These are phyloP conservation scores for Malassezia caprae DNA, from an alignment of 1,284 basidiomycete species.

Conservation along the genomic window DNA sequence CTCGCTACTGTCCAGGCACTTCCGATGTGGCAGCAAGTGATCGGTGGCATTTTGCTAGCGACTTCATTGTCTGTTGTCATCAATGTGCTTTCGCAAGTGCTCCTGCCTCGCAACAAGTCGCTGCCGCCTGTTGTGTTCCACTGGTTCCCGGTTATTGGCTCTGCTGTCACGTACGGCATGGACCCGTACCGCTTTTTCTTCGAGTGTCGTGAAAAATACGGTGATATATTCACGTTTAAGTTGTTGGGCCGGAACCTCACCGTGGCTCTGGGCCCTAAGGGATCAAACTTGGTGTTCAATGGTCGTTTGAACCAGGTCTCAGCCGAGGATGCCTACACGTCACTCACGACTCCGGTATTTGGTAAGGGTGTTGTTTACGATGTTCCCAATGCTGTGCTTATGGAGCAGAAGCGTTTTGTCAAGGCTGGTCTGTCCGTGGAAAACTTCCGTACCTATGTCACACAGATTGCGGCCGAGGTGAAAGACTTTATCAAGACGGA, in stretches of 20 bases:
- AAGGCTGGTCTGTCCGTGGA: conserved; percentile 78
- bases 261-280: conserved; percentile 79
- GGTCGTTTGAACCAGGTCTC: conserved; percentile 84
- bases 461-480: conserved; percentile 64
- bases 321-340: conserved; percentile 89
- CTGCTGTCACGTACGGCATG: conserved; percentile 63
- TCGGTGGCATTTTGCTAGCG: neutral
- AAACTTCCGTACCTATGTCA: conserved; percentile 80
- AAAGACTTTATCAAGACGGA: conserved; percentile 45
- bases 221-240: conserved; percentile 67
- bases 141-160: conserved; percentile 65
- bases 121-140: conserved; percentile 70
- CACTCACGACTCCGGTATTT: conserved; percentile 54
- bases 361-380: conserved; percentile 97
- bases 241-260: conserved; percentile 81
- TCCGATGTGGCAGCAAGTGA: conserved; percentile 9
- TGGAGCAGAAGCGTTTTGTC: conserved; percentile 96
- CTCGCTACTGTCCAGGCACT: neutral
- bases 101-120: conserved; percentile 27
- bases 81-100: conserved; percentile 54
- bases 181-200: conserved; percentile 70
- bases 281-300: conserved; percentile 87
- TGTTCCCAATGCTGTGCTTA: conserved; percentile 86
- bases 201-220: conserved; percentile 64
- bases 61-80: conserved; percentile 50